Evolutionary conservation across 805 yeast genomes (phyloP), one percentile per base, ranked within the genome.

Genomic region (Saccharomycopsis sp.): DNA sequence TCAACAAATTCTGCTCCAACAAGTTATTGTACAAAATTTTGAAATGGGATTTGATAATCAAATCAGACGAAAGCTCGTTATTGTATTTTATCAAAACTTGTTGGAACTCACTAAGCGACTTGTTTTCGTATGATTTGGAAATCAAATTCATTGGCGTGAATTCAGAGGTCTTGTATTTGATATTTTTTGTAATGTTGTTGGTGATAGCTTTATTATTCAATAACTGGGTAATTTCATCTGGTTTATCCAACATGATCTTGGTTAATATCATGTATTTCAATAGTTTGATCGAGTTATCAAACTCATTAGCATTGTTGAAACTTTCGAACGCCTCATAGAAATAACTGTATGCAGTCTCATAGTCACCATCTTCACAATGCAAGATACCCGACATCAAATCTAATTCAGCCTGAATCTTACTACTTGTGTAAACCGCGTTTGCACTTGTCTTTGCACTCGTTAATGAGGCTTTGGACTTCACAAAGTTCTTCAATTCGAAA

Each of bases 371-470:
- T 62, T 92, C 96, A 29, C 96, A 95, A 64, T 89, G 94, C 48
- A 92, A 71, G 42, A 89, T 78, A 52, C 99, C 98, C 57, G 94
- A 80, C 80, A 89, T 87, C 63, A 85, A 74, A 59, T 92, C 99
- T 41, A 92, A 71, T 57, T 87, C 95, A 1, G 97, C 97, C 63
- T 92, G 95, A 52, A 81, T 71, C 38, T 78, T 67, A n/a, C 96
- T 83, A 7, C 97, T 95, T 54, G 95, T 84, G 65, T 88, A 94
- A 39, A 92, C 85, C 17, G 96, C 74, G 60, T 92, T 94, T n/a
- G 98, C 98, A 2, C 94, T 81, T 0, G 98, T 92, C 61, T 97
- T 75, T 2, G 98, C 96, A 35, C 94, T 79, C 2, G 97, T 87
- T 53, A 92, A 69, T 2, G 96, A 79, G 5, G 97, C 96, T 53